Evolutionary conservation across 164 flowering plant species (phyloP).

Genomic region (Santalum album): DNA sequence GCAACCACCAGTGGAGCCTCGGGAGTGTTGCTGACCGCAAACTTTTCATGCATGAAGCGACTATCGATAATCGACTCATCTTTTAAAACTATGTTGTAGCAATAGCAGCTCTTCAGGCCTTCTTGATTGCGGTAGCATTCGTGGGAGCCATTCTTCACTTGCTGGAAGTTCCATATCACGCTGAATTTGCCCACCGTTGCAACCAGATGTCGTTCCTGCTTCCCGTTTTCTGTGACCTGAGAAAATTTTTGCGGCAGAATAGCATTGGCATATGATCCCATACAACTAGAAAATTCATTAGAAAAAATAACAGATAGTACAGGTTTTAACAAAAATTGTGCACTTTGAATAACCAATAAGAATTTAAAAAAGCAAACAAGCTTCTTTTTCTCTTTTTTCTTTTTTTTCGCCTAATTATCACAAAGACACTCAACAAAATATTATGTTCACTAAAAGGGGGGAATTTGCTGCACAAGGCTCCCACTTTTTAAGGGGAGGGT

Average conservation of each 20-base stretch:
- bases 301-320: too few species aligned
- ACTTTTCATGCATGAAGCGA: conserved; percentile 93
- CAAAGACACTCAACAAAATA: too few species aligned
- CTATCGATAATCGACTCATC: conserved; percentile 93
- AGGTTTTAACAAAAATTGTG: too few species aligned
- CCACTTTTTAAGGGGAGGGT: too few species aligned
- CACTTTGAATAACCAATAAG: too few species aligned
- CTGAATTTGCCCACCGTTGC: conserved; percentile 88
- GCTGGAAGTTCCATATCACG: conserved; percentile 85
- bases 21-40: conserved; percentile 69
- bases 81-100: conserved; percentile 76
- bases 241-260: too few species aligned
- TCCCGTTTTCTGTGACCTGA: conserved; percentile 78
- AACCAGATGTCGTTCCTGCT: conserved; percentile 84
- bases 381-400: too few species aligned
- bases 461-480: too few species aligned
- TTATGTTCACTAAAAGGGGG: too few species aligned
- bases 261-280: background rate
- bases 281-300: background rate
- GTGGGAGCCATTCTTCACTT: conserved; percentile 82
- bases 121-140: conserved; percentile 78
- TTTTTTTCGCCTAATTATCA: too few species aligned
- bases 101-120: conserved; percentile 94
- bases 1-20: conserved; percentile 97
- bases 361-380: too few species aligned